Base-by-base conservation (phyloP, 1,284 basidiomycete genomes). In the Nidula niveotomentosa region DNA sequence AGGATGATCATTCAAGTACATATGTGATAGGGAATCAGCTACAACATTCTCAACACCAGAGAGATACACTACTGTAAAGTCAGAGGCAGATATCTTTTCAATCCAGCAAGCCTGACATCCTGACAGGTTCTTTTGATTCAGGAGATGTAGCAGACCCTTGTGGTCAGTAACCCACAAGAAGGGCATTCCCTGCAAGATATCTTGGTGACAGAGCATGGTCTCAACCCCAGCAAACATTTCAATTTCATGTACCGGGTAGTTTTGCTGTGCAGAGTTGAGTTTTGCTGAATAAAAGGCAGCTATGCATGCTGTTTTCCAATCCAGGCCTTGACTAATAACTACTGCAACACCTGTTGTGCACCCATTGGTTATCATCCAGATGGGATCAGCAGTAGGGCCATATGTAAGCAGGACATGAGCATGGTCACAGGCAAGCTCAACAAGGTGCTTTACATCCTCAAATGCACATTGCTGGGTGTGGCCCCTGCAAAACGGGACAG, bases 141-240 rank as follows among this genome's bases (percentile, higher is more conserved):
- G 41, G 0, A 76, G 39, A 51, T 69, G 63, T 4, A 67, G 60
- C 0, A 75, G 50, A 0, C 65, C 64, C n/a, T 71, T 69, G 37
- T 77, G 72, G 50, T 77, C 73, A 0, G 69, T 76, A 6, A 67
- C 50, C 63, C 73, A 69, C 0, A 36, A 51, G 35, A 77, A 76
- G 0, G 51, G 39, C 0, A 46, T 49, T 0, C 75, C 74, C 12
- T 66, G 60, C 0, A 73, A 58, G 10, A 71, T 62, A 50, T 70
- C 57, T 0, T 58, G 36, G 48, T 71, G 63, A 2, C 64, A 12
- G 13, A 70, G 56, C 58, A 75, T 65, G 8, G 71, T 59, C 51
- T 72, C 66, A 2, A 74, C 56, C 2, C 69, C 65, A 0, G 68
- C 72, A 0, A 75, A 50, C 58, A 72, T 62, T 49, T 75, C 70